These are phyloP conservation scores for Sporopachydermia cereana DNA, from an alignment of 1,139 yeast genomes.

Conservation along the genomic window DNA sequence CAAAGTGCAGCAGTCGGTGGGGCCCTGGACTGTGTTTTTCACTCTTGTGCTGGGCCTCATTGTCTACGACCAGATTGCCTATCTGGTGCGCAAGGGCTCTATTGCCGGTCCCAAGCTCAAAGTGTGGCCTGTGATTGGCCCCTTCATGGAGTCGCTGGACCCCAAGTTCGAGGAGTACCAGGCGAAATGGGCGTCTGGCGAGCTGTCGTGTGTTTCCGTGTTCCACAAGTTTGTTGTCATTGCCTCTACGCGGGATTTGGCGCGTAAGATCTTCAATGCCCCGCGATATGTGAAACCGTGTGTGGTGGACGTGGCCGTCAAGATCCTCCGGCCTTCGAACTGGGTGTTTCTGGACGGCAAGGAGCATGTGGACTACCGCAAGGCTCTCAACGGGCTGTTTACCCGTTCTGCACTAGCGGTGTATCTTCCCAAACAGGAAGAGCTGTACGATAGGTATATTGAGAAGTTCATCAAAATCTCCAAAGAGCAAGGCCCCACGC, in stretches of 20 bases:
- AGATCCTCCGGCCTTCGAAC: constrained; percentile 85
- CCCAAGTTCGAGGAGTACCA: constrained; percentile 91
- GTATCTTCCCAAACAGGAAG: constrained; percentile 77
- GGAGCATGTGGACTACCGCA: constrained; percentile 87
- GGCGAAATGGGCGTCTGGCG: constrained; percentile 92
- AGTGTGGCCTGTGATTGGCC: constrained; percentile 92
- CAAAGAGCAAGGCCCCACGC: constrained; percentile 45
- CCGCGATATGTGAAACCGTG: constrained; percentile 91
- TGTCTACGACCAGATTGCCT: constrained; percentile 70
- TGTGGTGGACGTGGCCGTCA: constrained; percentile 92
- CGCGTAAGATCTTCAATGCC: constrained; percentile 77
- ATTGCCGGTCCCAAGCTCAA: constrained; percentile 86
- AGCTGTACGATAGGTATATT: constrained; percentile 70
- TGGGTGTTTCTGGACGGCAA: constrained; percentile 98
- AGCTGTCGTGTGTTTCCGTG: constrained; percentile 88
- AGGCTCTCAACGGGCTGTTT: constrained; percentile 80
- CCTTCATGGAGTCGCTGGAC: constrained; percentile 88
- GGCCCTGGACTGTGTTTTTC: constrained; percentile 34
- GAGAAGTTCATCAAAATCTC: constrained; percentile 48
- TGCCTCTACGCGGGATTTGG: constrained; percentile 82
- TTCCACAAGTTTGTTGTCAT: constrained; percentile 96
- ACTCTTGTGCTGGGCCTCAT: constrained; percentile 41
- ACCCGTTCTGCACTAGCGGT: constrained; percentile 71
- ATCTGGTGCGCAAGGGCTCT: constrained; percentile 67
- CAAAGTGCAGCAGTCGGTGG: constrained; percentile 1